A percentile compares a stretch with the other conserved stretches of the same genome.
These are phyloP conservation scores for Gossypium raimondii DNA, from an alignment of 345 rosid species.

Conservation along the genomic window DNA sequence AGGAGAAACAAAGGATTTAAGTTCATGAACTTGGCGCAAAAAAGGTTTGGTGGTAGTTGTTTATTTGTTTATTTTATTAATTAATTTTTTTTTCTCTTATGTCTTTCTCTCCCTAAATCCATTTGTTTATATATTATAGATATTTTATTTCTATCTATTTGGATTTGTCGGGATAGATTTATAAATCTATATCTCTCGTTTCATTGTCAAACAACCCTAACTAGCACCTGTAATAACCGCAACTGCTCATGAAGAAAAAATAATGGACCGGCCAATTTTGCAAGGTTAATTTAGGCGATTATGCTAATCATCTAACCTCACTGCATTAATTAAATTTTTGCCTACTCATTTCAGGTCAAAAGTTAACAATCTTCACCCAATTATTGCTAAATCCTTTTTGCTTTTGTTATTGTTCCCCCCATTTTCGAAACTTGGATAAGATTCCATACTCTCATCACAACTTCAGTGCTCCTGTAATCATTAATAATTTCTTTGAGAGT, in stretches of 20 bases:
- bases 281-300: too few species aligned
- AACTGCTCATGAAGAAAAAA: too few species aligned
- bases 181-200: too few species aligned
- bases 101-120: too few species aligned
- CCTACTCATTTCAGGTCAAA: background rate
- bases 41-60: background rate
- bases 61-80: background rate
- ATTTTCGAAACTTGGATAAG: background rate
- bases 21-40: slow-evolving; percentile 1
- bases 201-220: too few species aligned
- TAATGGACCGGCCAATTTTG: too few species aligned
- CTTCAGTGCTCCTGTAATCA: background rate
- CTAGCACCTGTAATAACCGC: too few species aligned
- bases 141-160: too few species aligned
- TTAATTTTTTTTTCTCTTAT: too few species aligned
- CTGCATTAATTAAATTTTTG: too few species aligned
- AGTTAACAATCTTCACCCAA: slow-evolving; percentile 7
- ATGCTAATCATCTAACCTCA: background rate
- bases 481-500: background rate
- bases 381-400: background rate
- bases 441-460: background rate
- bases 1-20: background rate
- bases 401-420: background rate
- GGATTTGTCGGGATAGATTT: too few species aligned
- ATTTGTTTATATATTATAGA: too few species aligned